A percentile compares a stretch with the other conserved stretches of the same genome.
Conservation (phyloP, 2,329 filamentous ascomycete genomes). For the Lachnellula occidentalis region DNA sequence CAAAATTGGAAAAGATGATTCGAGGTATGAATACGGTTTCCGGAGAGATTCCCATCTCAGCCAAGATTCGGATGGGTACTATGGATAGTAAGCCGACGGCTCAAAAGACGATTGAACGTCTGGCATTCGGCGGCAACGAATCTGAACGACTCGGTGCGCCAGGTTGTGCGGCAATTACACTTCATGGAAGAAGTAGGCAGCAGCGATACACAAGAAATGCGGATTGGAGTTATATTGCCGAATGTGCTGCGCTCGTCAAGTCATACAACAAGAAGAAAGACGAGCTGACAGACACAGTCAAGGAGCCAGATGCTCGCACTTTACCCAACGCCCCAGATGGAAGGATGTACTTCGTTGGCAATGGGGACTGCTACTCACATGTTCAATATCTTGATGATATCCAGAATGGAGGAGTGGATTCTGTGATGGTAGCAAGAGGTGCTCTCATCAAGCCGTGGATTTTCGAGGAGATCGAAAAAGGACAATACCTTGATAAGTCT, state of each 20-base stretch:
- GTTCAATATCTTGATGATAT: constrained; percentile 78
- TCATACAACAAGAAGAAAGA: constrained; percentile 67
- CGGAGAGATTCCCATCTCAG: constrained; percentile 83
- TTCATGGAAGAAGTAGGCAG: constrained; percentile 89
- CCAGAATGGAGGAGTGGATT: constrained; percentile 73
- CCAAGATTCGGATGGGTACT: constrained; percentile 91
- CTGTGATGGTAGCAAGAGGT: constrained; percentile 95
- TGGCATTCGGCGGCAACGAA: constrained; percentile 75
- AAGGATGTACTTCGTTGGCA: constrained; percentile 87
- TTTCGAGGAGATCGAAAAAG: constrained; percentile 89
- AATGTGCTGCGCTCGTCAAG: constrained; percentile 81
- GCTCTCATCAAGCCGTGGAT: constrained; percentile 97
- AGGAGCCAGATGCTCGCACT: constrained; percentile 70
- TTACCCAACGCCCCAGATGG: constrained; percentile 60
- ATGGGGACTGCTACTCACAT: constrained; percentile 94
- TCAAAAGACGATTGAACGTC: constrained; percentile 71
- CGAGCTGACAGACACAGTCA: constrained; percentile 65
- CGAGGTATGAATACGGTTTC: constrained; percentile 95
- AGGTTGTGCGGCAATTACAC: constrained; percentile 89
- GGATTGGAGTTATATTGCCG: constrained; percentile 93
- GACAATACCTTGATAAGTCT: constrained; percentile 94
- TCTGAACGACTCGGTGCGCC: constrained; percentile 66
- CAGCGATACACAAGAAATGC: constrained; percentile 88
- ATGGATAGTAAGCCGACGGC: constrained; percentile 75
- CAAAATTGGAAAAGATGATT: constrained; percentile 90